Base-by-base conservation (phyloP, 179 eudicot genomes). In the Carnegiea gigantea region DNA sequence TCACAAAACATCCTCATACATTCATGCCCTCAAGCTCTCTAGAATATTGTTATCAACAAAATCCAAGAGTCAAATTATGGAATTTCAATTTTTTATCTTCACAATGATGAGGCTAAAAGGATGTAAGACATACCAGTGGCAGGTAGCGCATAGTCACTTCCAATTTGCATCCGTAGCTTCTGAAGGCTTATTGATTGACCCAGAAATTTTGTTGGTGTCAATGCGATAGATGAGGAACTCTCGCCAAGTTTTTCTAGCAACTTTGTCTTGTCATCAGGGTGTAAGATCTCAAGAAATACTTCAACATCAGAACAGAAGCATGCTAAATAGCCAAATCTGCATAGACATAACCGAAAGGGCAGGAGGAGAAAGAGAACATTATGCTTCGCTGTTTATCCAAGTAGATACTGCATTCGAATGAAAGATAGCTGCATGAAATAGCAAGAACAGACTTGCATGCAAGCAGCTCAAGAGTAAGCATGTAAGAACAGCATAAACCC, bases 311-410 rank as follows among this genome's bases (percentile, higher is more conserved):
- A 90, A 77, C 92, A 87, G 84, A 90, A 95, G 88, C 99, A 90
- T 38, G 98, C 89, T 86, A 95, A 89, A 85, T 89, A 93, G 80
- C 98, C 99, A 83, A 95, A 95, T 89, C 99, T 95, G 89, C 83
- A 82, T 6, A 17, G 36, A 18, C 18, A 71, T 57, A 57, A 9
- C 51, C 73, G 4, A 12, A 51, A 51, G 18, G 57, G 72, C 33
- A 57, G 8, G 17, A 53, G 73, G 53, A 33, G 53, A 23, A 38
- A 65, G 18, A 75, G 18, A 24, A 76, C 51, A 44, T 67, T 67
- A 70, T 46, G 49, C n/a, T 75, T n/a, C 62, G 79, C 51, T 43
- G 57, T 43, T 6, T 70, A 18, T 51, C 23, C 9, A 8, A 79
- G 21, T 14, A 33, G 8, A 54, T 79, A 5, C 17, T 23, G 17